Base-by-base conservation (phyloP, 768 basidiomycete species). In the Tubosaeta brunneosetosa region DNA sequence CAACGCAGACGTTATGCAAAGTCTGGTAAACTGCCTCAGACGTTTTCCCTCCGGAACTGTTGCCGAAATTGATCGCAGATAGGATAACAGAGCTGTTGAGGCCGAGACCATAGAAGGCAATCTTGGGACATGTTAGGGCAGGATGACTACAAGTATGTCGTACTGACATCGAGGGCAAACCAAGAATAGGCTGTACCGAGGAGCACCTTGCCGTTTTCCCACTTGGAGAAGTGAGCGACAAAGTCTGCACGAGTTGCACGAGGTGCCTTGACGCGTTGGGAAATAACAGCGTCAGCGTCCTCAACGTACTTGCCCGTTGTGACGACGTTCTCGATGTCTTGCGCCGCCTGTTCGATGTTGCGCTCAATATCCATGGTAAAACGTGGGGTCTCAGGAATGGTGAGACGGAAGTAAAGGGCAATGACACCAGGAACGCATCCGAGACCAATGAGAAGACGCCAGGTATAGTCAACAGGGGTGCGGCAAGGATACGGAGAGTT, bases 291-390 rank as follows among this genome's bases (percentile, higher is more conserved):
- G 11, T 80, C 77, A 46, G 86, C 83, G 4, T 86, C 81, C 33
- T 73, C 72, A 22, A 71, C 62, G 61, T 67, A 74, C 7, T 62
- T 71, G 34, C 80, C 79, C 14, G 72, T 73, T 17, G 74, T 71
- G 43, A 93, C 56, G 51, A 90, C 87, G 43, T 77, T 76, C 52
- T 85, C 77, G 56, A 92, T 88, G 61, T 94, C 92, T 29, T 77
- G 71, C 1, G 82, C 51, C 7, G 91, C 92, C 64, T 86, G 88
- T 37, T 79, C 74, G 41, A 94, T 73, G 67, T 94, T 92, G 44
- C 78, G 76, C 69, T 93, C 90, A 54, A 94, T 81, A 74, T 94
- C 92, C 87, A 94, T 93, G 53, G 92, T 95, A 68, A 79, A 84
- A 51, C 92, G 89, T 26, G 92, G 92, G 0, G 91, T 94, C 68